These are phyloP conservation scores for Articulospora tetracladia DNA, from an alignment of 495 filamentous ascomycete genomes.

Conservation along the genomic window DNA sequence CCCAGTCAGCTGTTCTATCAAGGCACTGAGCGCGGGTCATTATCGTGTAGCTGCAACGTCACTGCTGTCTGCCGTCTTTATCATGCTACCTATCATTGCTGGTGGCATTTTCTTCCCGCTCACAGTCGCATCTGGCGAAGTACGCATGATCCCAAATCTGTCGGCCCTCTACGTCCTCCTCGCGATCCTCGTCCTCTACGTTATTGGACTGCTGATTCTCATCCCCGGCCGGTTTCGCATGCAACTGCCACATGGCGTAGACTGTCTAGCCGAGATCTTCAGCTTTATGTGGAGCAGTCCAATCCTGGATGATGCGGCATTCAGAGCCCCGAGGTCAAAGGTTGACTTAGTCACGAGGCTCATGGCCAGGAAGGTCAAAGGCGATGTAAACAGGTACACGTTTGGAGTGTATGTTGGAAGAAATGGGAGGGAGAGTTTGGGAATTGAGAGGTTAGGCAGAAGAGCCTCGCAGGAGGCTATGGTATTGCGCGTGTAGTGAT, in stretches of 20 bases:
- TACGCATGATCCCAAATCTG: constrained; percentile 66
- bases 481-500: background rate
- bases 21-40: constrained; percentile 40
- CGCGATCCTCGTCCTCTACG: constrained; percentile 60
- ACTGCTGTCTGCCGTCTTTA: constrained; percentile 57
- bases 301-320: constrained; percentile 62
- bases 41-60: constrained; percentile 69
- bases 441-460: constrained; percentile 53
- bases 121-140: constrained; percentile 46
- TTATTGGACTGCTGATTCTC: constrained; percentile 42
- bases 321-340: constrained; percentile 55
- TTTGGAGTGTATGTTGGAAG: constrained; percentile 51
- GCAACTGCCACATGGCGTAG: constrained; percentile 65
- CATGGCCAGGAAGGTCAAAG: constrained; percentile 35
- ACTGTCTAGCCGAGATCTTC: constrained; percentile 70
- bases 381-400: constrained; percentile 46
- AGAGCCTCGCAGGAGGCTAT: background rate
- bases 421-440: constrained; percentile 58
- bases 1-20: constrained; percentile 54
- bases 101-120: constrained; percentile 82
- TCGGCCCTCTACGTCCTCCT: constrained; percentile 68
- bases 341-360: constrained; percentile 60
- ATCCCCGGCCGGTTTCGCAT: constrained; percentile 54
- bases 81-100: constrained; percentile 67
- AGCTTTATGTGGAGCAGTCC: constrained; percentile 69